Percentiles rank a stretch among this genome's conserved stretches.
Evolutionary conservation across 257 asterid genomes (phyloP).

Genomic region (Forsythia viridissima): DNA sequence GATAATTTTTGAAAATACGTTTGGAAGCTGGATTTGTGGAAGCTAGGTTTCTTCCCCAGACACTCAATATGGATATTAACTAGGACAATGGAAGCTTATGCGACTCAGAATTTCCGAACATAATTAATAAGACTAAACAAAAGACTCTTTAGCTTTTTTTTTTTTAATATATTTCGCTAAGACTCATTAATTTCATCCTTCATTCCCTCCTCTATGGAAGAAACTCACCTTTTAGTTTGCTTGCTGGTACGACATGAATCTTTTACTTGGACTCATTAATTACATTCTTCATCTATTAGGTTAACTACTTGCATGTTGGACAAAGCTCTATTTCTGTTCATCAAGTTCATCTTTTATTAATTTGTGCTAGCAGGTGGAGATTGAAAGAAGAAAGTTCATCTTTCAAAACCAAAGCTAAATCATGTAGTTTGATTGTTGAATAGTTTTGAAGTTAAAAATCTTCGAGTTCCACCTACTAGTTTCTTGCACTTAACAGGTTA

Average conservation of each 20-base stretch:
- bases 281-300: neutral
- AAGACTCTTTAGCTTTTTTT: neutral
- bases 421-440: neutral
- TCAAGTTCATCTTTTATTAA: neutral
- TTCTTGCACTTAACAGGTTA: conserved; percentile 6
- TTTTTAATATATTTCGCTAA: neutral
- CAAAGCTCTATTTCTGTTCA: neutral
- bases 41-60: too few relatives aligned
- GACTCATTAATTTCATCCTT: neutral
- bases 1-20: neutral
- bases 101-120: too few relatives aligned
- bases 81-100: neutral
- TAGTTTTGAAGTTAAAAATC: neutral
- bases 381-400: neutral
- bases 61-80: neutral
- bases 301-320: neutral
- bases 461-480: conserved; percentile 4
- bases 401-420: neutral
- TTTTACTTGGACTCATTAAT: neutral
- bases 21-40: neutral
- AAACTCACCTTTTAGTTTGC: neutral
- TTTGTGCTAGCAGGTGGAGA: neutral
- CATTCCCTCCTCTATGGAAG: neutral
- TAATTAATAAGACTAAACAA: too few relatives aligned
- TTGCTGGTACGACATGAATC: neutral